Conservation (phyloP, 495 filamentous ascomycete genomes). For the Apiosordaria backusii region DNA sequence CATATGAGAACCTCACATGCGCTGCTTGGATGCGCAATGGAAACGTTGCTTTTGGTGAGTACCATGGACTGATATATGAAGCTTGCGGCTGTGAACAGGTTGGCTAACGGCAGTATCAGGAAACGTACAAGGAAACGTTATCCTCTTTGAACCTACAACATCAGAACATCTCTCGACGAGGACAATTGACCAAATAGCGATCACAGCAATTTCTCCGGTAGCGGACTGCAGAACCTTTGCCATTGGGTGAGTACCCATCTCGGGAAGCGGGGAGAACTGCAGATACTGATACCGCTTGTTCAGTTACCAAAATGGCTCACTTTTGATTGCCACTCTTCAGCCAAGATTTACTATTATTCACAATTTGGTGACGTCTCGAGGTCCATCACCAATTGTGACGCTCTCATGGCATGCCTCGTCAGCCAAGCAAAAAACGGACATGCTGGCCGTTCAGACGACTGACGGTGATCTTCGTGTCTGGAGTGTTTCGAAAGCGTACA, state of each 20-base stretch:
- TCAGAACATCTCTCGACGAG: conserved; percentile 90
- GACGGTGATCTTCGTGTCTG: conserved; percentile 94
- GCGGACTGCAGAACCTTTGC: conserved; percentile 96
- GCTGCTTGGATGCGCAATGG: conserved; percentile 97
- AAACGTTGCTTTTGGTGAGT: conserved; percentile 90
- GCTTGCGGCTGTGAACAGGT: conserved; percentile 8
- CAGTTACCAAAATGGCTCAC: conserved; percentile 93
- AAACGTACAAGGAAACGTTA: conserved; percentile 86
- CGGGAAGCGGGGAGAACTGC: conserved; percentile 2
- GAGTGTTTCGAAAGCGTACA: conserved; percentile 88
- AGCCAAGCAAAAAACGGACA: conserved; percentile 94
- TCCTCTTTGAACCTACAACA: conserved; percentile 88
- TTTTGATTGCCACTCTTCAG: conserved; percentile 82
- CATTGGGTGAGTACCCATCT: conserved; percentile 66
- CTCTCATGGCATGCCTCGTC: conserved; percentile 97
- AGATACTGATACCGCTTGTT: conserved; percentile 15
- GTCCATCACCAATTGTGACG: conserved; percentile 84
- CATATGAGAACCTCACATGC: conserved; percentile 79
- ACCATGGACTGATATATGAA: neutral
- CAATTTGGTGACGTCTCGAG: conserved; percentile 76
- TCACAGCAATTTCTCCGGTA: conserved; percentile 85
- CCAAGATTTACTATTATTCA: conserved; percentile 93
- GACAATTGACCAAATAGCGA: conserved; percentile 86
- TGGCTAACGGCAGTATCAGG: conserved; percentile 48
- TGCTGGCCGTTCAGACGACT: conserved; percentile 88